Conservation (phyloP, 2,329 filamentous ascomycete species). For the Penicillium griseofulvum region DNA sequence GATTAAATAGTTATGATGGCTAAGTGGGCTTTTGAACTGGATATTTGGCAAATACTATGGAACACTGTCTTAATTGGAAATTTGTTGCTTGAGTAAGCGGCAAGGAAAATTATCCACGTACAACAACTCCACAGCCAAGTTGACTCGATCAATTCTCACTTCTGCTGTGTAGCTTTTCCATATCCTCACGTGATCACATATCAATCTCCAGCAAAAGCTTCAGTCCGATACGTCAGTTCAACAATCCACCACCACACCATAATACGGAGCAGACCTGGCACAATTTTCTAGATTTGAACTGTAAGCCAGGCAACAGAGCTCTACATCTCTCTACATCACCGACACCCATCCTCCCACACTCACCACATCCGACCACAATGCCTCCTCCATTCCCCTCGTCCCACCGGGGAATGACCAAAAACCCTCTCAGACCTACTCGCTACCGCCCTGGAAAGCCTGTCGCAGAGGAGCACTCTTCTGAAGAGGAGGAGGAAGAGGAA, state of each 20-base stretch:
- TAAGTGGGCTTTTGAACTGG: neutral
- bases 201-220: conserved; percentile 5
- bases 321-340: neutral
- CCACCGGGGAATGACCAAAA: conserved; percentile 79
- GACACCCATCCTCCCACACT: neutral
- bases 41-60: neutral
- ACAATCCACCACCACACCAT: neutral
- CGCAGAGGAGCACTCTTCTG: conserved; percentile 48
- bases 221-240: conserved; percentile 1
- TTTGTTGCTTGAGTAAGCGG: accelerated
- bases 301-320: neutral
- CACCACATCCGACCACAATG: conserved; percentile 28
- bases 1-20: neutral
- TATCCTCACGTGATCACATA: conserved; percentile 5
- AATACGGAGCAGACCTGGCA: neutral
- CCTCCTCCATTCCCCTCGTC: conserved; percentile 45
- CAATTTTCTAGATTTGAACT: neutral
- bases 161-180: neutral
- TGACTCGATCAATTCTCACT: neutral
- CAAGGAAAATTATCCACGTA: neutral
- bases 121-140: neutral
- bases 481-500: conserved; percentile 54
- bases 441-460: conserved; percentile 80
- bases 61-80: too few relatives aligned
- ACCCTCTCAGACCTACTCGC: conserved; percentile 73